Conservation (phyloP, 352 stramenopile species). For the Pythium vanterpoolii region DNA sequence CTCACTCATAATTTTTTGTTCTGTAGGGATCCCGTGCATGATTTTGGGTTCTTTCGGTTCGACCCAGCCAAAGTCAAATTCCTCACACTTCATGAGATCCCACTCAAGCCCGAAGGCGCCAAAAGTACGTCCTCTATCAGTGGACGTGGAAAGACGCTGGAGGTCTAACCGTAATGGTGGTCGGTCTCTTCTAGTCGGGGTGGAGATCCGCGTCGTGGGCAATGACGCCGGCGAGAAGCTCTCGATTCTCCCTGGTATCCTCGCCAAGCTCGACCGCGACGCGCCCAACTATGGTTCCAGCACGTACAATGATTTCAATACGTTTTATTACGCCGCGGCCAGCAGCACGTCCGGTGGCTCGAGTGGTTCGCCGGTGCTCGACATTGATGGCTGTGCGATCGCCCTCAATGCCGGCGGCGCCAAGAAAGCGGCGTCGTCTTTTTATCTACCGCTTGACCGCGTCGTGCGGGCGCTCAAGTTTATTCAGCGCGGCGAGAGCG, state of each 20-base stretch:
- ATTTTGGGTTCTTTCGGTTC: slow-evolving; percentile 92
- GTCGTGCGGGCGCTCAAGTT: slow-evolving; percentile 74
- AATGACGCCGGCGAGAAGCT: slow-evolving; percentile 93
- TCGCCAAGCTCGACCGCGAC: slow-evolving; percentile 89
- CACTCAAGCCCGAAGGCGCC: slow-evolving; percentile 76
- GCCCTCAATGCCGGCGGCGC: slow-evolving; percentile 89
- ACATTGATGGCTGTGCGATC: slow-evolving; percentile 86
- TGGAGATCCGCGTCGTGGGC: slow-evolving; percentile 90
- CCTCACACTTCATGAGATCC: slow-evolving; percentile 81
- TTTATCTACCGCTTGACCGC: slow-evolving; percentile 88
- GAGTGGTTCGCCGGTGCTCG: slow-evolving; percentile 87
- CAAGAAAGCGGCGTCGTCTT: slow-evolving; percentile 87
- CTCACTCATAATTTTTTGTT: neutral
- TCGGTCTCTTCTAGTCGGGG: slow-evolving; percentile 50
- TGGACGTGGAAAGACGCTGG: neutral
- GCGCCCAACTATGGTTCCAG: slow-evolving; percentile 83
- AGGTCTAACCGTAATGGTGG: neutral
- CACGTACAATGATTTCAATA: slow-evolving; percentile 92
- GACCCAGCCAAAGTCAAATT: slow-evolving; percentile 89
- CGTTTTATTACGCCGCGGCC: slow-evolving; percentile 89
- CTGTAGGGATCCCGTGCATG: slow-evolving; percentile 85
- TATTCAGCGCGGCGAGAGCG: slow-evolving; percentile 50
- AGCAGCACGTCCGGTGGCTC: slow-evolving; percentile 87
- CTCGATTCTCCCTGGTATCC: slow-evolving; percentile 86
- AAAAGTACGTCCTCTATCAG: slow-evolving; percentile 42